A percentile compares a stretch with the other conserved stretches of the same genome.
These are phyloP conservation scores for Termitomyces sp. DNA, from an alignment of 768 basidiomycete genomes.

Conservation along the genomic window DNA sequence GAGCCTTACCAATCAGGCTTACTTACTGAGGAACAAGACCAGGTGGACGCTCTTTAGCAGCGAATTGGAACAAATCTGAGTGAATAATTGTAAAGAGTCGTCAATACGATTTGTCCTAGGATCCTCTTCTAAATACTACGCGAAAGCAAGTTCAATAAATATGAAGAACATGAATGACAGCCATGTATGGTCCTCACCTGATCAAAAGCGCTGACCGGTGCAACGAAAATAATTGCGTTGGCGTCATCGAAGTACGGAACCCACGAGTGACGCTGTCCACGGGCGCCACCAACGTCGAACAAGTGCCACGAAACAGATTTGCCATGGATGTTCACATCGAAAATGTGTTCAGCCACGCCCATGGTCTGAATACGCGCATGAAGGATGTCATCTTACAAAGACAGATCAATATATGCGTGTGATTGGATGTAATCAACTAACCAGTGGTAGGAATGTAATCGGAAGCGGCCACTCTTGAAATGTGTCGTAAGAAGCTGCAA, in stretches of 20 bases:
- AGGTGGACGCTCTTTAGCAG: constrained; percentile 67
- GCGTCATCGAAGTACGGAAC: constrained; percentile 76
- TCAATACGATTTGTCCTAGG: constrained; percentile 81
- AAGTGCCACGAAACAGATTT: constrained; percentile 72
- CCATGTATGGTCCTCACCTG: constrained; percentile 37
- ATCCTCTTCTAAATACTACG: constrained; percentile 82
- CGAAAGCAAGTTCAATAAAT: constrained; percentile 2
- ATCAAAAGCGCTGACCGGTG: constrained; percentile 76
- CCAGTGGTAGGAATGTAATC: constrained; percentile 76
- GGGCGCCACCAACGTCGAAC: constrained; percentile 67
- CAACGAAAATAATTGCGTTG: constrained; percentile 77
- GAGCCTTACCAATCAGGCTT: background rate
- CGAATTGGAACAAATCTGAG: constrained; percentile 77
- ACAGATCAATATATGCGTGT: constrained; percentile 24
- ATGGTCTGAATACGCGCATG: constrained; percentile 90
- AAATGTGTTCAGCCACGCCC: constrained; percentile 81
- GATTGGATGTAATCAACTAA: constrained; percentile 21
- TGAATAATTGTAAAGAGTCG: constrained; percentile 85
- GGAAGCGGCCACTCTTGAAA: constrained; percentile 61
- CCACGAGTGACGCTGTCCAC: constrained; percentile 73
- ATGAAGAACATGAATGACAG: background rate
- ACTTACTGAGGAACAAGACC: constrained; percentile 55
- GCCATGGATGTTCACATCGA: constrained; percentile 77
- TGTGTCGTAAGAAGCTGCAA: constrained; percentile 68
- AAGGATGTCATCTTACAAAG: constrained; percentile 66